These are phyloP conservation scores for Fagopyrum tataricum DNA, from an alignment of 148 eudicot genomes.

Conservation along the genomic window DNA sequence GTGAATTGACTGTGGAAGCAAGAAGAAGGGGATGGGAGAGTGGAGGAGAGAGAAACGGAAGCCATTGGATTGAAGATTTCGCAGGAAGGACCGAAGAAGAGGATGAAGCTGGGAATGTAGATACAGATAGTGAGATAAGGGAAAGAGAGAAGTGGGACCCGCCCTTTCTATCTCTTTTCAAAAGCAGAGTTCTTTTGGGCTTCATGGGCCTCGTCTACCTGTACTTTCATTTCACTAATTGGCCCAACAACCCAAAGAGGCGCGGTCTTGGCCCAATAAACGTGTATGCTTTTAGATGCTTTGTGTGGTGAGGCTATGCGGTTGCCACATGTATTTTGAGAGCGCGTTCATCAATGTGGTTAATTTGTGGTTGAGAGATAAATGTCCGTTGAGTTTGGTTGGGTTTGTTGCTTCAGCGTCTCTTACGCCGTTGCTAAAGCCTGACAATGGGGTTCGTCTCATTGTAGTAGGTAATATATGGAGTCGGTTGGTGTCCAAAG, in stretches of 20 bases:
- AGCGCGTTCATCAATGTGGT: too few species aligned
- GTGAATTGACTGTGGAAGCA: conserved; percentile 20
- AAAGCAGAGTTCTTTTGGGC: neutral
- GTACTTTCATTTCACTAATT: neutral
- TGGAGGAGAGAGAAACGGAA: conserved; percentile 25
- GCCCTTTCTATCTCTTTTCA: neutral
- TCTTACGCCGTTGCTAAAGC: too few species aligned
- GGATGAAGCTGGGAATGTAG: neutral
- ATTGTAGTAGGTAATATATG: too few species aligned
- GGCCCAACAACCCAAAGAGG: neutral
- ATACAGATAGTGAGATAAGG: neutral
- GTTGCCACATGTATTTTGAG: too few species aligned
- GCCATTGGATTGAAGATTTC: conserved; percentile 12
- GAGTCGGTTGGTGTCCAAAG: too few species aligned
- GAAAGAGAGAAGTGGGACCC: neutral
- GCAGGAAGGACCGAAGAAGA: neutral
- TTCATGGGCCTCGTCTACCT: neutral
- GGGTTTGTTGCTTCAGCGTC: too few species aligned
- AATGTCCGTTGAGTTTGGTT: too few species aligned
- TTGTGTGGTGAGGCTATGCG: too few species aligned
- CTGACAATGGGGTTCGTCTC: too few species aligned
- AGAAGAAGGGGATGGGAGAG: conserved; percentile 23
- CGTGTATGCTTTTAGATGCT: too few species aligned
- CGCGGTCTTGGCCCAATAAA: too few species aligned
- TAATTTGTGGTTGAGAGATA: too few species aligned